A percentile compares a stretch with the other conserved stretches of the same genome.
These are phyloP conservation scores for Cladosporium sp. DNA, from an alignment of 2,329 filamentous ascomycete genomes.

Conservation along the genomic window DNA sequence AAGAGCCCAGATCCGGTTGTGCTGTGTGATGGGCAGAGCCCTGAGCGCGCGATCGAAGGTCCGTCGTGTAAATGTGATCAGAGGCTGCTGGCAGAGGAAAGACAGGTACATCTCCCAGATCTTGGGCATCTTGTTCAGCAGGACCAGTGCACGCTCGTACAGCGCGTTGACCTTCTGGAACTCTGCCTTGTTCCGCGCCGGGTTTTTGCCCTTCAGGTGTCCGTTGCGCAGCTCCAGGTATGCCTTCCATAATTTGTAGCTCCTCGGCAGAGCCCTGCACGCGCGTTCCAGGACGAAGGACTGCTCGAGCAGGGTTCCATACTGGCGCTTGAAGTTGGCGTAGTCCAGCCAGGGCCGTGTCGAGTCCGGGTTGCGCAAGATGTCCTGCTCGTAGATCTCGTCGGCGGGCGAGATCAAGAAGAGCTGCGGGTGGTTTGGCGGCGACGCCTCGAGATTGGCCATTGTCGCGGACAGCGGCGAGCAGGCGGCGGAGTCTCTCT, in stretches of 20 bases:
- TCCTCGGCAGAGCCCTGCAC: constrained; percentile 84
- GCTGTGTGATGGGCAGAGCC: constrained; percentile 89
- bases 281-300: constrained; percentile 87
- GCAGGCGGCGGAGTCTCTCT: constrained; percentile 13
- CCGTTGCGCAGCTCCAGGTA: constrained; percentile 84
- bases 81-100: constrained; percentile 88
- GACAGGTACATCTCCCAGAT: constrained; percentile 98
- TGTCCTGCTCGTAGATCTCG: constrained; percentile 93
- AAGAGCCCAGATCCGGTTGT: constrained; percentile 91
- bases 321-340: constrained; percentile 83
- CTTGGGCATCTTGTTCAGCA: constrained; percentile 97
- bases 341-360: constrained; percentile 96
- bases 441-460: constrained; percentile 20
- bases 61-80: constrained; percentile 80
- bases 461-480: constrained; percentile 14
- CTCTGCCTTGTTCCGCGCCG: constrained; percentile 75
- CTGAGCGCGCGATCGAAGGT: constrained; percentile 91
- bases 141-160: constrained; percentile 87
- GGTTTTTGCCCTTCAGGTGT: constrained; percentile 69
- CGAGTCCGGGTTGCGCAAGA: constrained; percentile 79
- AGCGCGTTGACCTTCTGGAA: constrained; percentile 92
- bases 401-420: constrained; percentile 75
- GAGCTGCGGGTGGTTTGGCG: constrained; percentile 35
- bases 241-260: constrained; percentile 98
- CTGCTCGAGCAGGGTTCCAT: constrained; percentile 83